Evolutionary conservation across 2,329 filamentous ascomycete species (phyloP), one percentile per base, ranked within the genome.

Genomic region (Colletotrichum sp.): DNA sequence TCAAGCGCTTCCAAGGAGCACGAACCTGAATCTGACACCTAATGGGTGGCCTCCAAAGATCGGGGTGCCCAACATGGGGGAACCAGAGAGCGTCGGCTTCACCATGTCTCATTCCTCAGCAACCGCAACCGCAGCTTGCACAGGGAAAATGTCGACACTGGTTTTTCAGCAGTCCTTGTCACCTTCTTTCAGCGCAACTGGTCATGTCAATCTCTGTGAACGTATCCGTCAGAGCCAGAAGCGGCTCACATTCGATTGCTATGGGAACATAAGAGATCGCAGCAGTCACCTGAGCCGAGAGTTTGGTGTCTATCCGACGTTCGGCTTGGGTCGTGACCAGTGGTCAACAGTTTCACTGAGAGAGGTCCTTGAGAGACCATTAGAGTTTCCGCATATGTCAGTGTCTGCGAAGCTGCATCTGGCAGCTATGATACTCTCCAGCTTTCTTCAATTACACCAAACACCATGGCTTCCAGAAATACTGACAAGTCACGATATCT

Each of bases 381-480:
- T 16, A 5, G 12, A 44, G 5, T 69, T 28, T 13, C 57, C 66
- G 5, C 52, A 22, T 11, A 59, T 70, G 57, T 1, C 55, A 2
- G n/a, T 61, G 19, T n/a, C 57, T 0, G 76, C 77, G 57, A 78
- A 72, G 25, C 48, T 81, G 2, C 71, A 76, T 3, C 77, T 82
- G 19, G 75, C 78, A 1, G 68, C 69, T 8, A 71, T 70, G 4
- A 68, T 79, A 2, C 77, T 80, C 8, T 78, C 79, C 1, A 79
- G 79, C 72, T 69, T 82, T 15, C 67, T 81, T 6, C 78, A 81
- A 22, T 74, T 82, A 15, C 66, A 80, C 36, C 72, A 78, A 8
- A 81, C 79, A 1, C 69, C 71, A 4, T 82, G 81, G 79, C 76
- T 81, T 5, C 73, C 79, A 3, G 44, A 64, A 7, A 63, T 78